Evolutionary conservation across 192 early-diverging fungal genomes (phyloP), one percentile per base, ranked within the genome.

Genomic region (Coemansia asiatica): DNA sequence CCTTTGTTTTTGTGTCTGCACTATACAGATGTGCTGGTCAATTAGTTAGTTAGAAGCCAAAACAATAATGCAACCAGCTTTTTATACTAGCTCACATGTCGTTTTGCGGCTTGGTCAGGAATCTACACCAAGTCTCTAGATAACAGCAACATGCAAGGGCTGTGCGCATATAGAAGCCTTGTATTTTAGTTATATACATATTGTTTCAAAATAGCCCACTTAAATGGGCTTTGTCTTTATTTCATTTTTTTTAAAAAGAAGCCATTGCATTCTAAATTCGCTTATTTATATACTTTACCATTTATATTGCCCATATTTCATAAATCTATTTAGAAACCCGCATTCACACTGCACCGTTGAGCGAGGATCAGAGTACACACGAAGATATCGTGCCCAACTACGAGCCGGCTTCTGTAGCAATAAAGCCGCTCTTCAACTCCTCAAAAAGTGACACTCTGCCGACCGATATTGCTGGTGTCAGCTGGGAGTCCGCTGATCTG

Each of bases 401-500:
- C 56, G 56, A 58, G 33, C 35, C 29, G 7, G 21, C 35, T 10
- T 36, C 56, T 38, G 56, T 38, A 12, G 33, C 29, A 58, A 13
- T 13, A 19, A 58, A 35, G 33, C 56, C 56, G 1, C 19, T 35
- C 4, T 38, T 58, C 33, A 26, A 26, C 10, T 26, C 54, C 26
- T 56, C 54, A 12, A 56, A 56, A 31, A 56, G 54, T 27, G 54
- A 56, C 13, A 29, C 54, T 18, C 54, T 56, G n/a, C 18, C 26
- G 26, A 56, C 54, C 10, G 28, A 56, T 21, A 26, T 56, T 16
- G 54, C 27, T n/a, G 28, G 13, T 19, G 28, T n/a, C 18, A 56
- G n/a, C 16, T 56, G 54, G 54, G 54, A 44, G 40, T 8, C 15
- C 27, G 54, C 54, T 16, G 54, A 56, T 29, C 54, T 56, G 54